Base-by-base conservation (phyloP, 805 yeast species). In the Hemisphaericaspora nanyangensis region DNA sequence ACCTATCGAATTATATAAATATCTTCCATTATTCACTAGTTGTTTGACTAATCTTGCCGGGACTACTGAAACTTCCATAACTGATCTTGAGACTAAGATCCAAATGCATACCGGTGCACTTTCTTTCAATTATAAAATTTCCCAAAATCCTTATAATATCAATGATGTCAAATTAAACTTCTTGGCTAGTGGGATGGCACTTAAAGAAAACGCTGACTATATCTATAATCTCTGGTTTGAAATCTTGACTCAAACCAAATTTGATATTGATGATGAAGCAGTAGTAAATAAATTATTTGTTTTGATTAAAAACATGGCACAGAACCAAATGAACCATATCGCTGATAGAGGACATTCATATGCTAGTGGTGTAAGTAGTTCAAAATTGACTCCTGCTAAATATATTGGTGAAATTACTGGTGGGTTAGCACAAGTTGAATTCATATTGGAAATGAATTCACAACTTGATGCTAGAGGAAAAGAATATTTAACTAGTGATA, bases 331-430 rank as follows among this genome's bases (percentile, higher is more conserved):
- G 41, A 81, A 90, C 51, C 69, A 76, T 6, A 79, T 93, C 37
- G 90, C 96, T 7, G 93, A 90, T 41, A 70, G 84, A 40, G 99
- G 99, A 0, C 97, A 93, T 55, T 66, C 82, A 1, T 90, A 76
- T 61, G 96, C 98, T 2, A 74, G 79, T 48, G 69, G 79, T 5
- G 76, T 68, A 50, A 81, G 95, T 2, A 68, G 77, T 17, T 74
- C 95, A 0, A 72, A 76, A 20, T 60, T 88, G 3, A 79, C 88
- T 2, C 64, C 75, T 1, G 70, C 79, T 15, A 78, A 77, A 38
- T 70, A 79, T 5, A 69, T 89, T 15, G 69, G 70, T 38, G 95
- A 91, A 51, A 52, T 65, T 7, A 59, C 89, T 12, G 62, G 73
- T 26, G 98, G 98, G n/a, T 67, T 93, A 37, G 76, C 76, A 31